Base-by-base conservation (phyloP, 176 grass and related monocot species). In the Carex pumila region DNA sequence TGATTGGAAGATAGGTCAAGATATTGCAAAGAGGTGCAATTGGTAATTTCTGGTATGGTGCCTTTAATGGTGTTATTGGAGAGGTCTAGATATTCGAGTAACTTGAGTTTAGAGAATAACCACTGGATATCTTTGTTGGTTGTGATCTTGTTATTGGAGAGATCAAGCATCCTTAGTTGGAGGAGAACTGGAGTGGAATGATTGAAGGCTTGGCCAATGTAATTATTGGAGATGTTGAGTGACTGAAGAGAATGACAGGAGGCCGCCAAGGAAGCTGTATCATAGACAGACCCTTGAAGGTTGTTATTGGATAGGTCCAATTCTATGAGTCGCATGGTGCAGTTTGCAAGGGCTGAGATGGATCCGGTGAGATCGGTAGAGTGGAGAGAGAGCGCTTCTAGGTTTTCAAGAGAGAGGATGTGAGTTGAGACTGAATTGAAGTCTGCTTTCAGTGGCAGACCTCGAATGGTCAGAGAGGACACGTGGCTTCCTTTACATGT, bases 1-100 rank as follows among this genome's bases (percentile, higher is more conserved):
- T 71, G 12, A 90, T 93, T 95, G 18, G 89, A 83, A 57, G 96
- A 95, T 8, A 99, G 86, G 87, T 99, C 91, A 50, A 99, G 93
- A 83, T 92, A 59, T 85, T 94, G 86, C 6, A 99, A 81, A 0
- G 82, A 86, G 2, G 96, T 93, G 91, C 96, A 93, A 84, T 92
- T 93, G 53, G 32, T 12, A 86, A 99, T 86, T 25, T 75, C 72
- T 57, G 91, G 88, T 30, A 95, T 43, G 9, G 6, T 19, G 39
- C 88, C 93, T 39, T 82, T 52, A 77, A 99, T 85, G 13, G 10
- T 87, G 88, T 99, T 99, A 22, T 76, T 30, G 65, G 86, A 85
- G 55, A 99, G 76, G 86, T 93, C 87, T 0, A 98, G 80, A 9
- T 21, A 71, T 9, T 84, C 78, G 15, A 98, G 86, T 0, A 79